These are phyloP conservation scores for Metrosideros polymorpha DNA, from an alignment of 441 rosid genomes.

Conservation along the genomic window DNA sequence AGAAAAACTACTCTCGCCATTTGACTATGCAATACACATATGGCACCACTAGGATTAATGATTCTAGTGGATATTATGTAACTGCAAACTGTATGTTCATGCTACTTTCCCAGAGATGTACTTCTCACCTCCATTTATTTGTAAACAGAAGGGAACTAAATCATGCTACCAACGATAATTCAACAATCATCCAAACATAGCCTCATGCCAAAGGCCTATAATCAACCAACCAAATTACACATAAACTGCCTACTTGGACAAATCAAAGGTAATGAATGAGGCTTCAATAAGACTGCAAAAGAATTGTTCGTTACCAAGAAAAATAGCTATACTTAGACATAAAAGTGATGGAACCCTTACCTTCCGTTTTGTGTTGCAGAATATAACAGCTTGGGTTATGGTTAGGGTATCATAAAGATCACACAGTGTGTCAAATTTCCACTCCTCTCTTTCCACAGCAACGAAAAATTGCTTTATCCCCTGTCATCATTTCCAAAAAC, in stretches of 20 bases:
- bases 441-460: constrained; percentile 92
- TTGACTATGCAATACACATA: neutral
- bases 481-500: constrained; percentile 23
- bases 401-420: constrained; percentile 95
- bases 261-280: neutral
- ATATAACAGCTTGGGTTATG: constrained; percentile 93
- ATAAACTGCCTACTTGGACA: neutral
- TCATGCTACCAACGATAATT: neutral
- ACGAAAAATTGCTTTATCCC: constrained; percentile 95
- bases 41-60: neutral
- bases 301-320: neutral
- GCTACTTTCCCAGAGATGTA: neutral
- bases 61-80: neutral
- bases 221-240: neutral
- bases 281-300: neutral
- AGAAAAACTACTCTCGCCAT: neutral
- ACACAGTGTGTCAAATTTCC: constrained; percentile 96
- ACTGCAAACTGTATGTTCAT: neutral
- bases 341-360: constrained; percentile 19
- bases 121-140: neutral
- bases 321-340: neutral
- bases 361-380: constrained; percentile 96
- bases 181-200: neutral
- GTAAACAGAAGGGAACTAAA: neutral
- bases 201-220: neutral